Conservation (phyloP, 2,329 filamentous ascomycete genomes). For the Gaeumannomyces sp. region DNA sequence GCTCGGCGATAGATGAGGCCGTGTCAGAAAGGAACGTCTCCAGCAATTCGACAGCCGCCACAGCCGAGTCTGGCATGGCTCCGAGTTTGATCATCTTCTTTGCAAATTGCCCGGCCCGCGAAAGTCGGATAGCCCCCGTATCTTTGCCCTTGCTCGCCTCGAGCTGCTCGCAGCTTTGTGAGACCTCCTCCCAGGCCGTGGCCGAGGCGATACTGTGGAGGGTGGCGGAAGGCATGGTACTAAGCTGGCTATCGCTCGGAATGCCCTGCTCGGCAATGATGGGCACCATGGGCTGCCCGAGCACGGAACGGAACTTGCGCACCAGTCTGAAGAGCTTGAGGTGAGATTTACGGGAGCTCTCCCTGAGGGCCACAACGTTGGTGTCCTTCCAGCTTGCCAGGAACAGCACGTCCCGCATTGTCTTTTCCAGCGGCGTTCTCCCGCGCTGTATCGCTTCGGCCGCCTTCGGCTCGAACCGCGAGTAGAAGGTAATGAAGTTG, state of each 20-base stretch:
- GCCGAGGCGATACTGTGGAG: background rate
- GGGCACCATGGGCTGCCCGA: conserved; percentile 68
- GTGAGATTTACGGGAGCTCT: conserved; percentile 86
- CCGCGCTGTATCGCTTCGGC: conserved; percentile 59
- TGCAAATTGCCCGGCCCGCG: conserved; percentile 62
- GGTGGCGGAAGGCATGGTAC: background rate
- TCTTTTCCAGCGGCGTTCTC: conserved; percentile 74
- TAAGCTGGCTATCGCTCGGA: conserved; percentile 38
- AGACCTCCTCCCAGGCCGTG: conserved; percentile 24
- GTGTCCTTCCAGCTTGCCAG: conserved; percentile 97
- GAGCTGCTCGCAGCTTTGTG: conserved; percentile 25
- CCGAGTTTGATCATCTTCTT: conserved; percentile 49
- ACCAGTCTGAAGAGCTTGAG: conserved; percentile 88
- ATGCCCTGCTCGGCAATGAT: conserved; percentile 53
- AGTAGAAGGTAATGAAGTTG: conserved; percentile 74
- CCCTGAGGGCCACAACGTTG: conserved; percentile 81
- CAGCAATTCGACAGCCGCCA: conserved; percentile 55
- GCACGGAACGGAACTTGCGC: conserved; percentile 75
- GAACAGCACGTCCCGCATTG: conserved; percentile 87
- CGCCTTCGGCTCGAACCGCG: conserved; percentile 62
- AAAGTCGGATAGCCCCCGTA: conserved; percentile 54
- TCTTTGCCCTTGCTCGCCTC: conserved; percentile 32
- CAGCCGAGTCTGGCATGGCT: conserved; percentile 40
- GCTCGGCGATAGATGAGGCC: conserved; percentile 59
- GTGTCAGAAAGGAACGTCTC: conserved; percentile 65